Evolutionary conservation across 345 rosid species (phyloP).

Genomic region (Syzygium oleosum): DNA sequence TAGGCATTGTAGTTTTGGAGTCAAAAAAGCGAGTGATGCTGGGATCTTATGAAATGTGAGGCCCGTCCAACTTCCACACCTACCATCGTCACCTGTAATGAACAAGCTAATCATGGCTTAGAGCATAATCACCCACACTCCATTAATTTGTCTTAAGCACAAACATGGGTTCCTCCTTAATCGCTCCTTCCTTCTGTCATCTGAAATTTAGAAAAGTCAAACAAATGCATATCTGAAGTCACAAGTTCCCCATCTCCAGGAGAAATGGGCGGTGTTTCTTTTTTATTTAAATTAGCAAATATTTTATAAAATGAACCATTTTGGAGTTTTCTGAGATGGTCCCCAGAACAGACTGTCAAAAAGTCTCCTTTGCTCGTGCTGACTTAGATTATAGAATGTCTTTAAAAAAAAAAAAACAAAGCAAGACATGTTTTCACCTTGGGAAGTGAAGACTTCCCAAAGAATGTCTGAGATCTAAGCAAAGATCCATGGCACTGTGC

Average conservation of each 20-base stretch:
- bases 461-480: neutral
- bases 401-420: neutral
- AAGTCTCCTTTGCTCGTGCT: conserved; percentile 2
- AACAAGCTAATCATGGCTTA: conserved; percentile 31
- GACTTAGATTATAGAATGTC: neutral
- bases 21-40: conserved; percentile 4
- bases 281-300: neutral
- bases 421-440: neutral
- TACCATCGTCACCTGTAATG: conserved; percentile 14
- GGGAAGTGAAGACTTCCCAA: neutral
- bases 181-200: neutral
- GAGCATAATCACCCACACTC: conserved; percentile 23
- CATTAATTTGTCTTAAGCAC: conserved; percentile 19
- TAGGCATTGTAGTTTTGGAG: neutral
- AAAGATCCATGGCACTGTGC: neutral
- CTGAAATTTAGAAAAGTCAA: neutral
- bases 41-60: conserved; percentile 13
- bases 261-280: neutral
- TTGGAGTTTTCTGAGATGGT: conserved; percentile 5
- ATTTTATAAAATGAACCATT: neutral
- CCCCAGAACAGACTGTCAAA: conserved; percentile 13
- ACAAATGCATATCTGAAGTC: neutral
- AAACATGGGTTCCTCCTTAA: conserved; percentile 15
- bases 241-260: neutral
- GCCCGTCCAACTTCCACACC: conserved; percentile 21